phyloP scores from a whole-genome alignment of 768 basidiomycete species.

The Dioszegia hungarica region DNA sequence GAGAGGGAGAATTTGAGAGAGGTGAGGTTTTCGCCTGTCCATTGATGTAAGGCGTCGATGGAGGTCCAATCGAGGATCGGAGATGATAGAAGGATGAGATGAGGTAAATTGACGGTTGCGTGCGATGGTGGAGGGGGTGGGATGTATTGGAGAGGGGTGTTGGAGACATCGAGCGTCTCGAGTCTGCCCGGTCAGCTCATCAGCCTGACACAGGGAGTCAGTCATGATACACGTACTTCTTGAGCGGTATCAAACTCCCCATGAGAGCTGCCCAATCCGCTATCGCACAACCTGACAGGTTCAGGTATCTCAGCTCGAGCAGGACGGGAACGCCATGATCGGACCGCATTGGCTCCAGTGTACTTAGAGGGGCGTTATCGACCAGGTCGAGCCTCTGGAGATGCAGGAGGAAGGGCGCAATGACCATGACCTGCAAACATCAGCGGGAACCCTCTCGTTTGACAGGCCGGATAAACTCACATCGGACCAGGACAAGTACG shows the following conservation, averaged over 20 bases:
- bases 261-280: slow-evolving; percentile 19
- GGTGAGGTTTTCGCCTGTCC: slow-evolving; percentile 5
- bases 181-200: slow-evolving; percentile 1
- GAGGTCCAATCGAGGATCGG: slow-evolving; percentile 13
- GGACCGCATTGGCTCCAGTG: not conserved
- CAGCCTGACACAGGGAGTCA: not conserved
- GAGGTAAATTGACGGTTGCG: not conserved
- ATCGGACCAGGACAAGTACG: not conserved
- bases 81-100: slow-evolving; percentile 10
- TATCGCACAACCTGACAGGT: slow-evolving; percentile 28
- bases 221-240: not conserved
- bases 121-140: not conserved
- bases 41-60: slow-evolving; percentile 17
- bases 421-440: not conserved
- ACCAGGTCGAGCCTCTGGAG: not conserved
- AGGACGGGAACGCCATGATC: not conserved
- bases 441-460: not conserved
- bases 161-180: slow-evolving; percentile 15
- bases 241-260: not conserved
- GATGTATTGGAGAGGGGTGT: slow-evolving; percentile 1
- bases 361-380: slow-evolving; percentile 10
- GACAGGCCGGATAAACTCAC: not conserved
- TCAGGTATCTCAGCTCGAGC: slow-evolving; percentile 18
- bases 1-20: slow-evolving; percentile 16
- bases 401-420: not conserved